Conservation (phyloP, 2,329 filamentous ascomycete species). For the Bipolaris bicolor region DNA sequence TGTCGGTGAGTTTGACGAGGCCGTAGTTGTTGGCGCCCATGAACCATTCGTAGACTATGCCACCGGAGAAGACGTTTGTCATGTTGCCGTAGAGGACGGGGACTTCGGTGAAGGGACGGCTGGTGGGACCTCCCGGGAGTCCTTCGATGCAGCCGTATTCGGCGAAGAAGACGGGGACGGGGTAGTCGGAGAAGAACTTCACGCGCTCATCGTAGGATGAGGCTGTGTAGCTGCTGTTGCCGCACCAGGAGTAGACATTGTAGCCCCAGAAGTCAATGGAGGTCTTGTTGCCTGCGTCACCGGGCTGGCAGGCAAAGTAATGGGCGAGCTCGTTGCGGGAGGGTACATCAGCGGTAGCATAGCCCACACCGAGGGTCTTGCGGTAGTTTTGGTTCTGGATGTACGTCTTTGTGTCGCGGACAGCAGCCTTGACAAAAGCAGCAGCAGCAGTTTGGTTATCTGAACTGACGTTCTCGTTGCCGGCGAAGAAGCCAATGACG, state of each 20-base stretch:
- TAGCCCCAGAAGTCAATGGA: slow-evolving; percentile 98
- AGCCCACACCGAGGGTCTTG: slow-evolving; percentile 79
- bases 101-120: slow-evolving; percentile 85
- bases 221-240: slow-evolving; percentile 72
- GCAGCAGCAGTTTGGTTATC: slow-evolving; percentile 86
- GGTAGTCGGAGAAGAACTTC: slow-evolving; percentile 84
- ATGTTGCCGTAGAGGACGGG: slow-evolving; percentile 82
- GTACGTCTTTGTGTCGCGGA: slow-evolving; percentile 92
- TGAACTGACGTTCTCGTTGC: slow-evolving; percentile 93
- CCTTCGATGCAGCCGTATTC: slow-evolving; percentile 91
- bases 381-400: slow-evolving; percentile 80
- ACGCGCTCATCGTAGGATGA: slow-evolving; percentile 85
- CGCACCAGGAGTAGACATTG: slow-evolving; percentile 99
- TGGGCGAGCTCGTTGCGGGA: slow-evolving; percentile 81
- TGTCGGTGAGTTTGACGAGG: slow-evolving; percentile 69
- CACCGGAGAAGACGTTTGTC: slow-evolving; percentile 87
- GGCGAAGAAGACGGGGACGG: slow-evolving; percentile 95
- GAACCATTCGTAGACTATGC: slow-evolving; percentile 99
- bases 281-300: slow-evolving; percentile 49
- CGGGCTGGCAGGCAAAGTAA: slow-evolving; percentile 89
- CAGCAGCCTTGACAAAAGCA: slow-evolving; percentile 95
- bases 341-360: slow-evolving; percentile 91
- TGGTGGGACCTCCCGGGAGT: slow-evolving; percentile 50
- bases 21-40: slow-evolving; percentile 89
- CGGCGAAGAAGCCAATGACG: slow-evolving; percentile 95